These are phyloP conservation scores for Amanita rimosa DNA, from an alignment of 768 basidiomycete genomes.

Conservation along the genomic window DNA sequence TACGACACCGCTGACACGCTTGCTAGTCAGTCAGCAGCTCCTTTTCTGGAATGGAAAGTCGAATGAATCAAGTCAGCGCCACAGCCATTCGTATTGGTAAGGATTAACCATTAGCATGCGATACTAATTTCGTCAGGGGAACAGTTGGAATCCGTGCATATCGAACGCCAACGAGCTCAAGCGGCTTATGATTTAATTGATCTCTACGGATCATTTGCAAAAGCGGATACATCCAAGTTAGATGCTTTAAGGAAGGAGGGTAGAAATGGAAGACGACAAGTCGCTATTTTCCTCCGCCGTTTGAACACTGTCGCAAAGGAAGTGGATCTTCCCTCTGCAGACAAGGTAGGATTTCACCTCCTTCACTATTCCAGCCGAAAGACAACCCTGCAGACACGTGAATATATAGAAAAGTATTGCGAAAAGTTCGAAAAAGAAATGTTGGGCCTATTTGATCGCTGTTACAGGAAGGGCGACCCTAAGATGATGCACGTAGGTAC, in stretches of 20 bases:
- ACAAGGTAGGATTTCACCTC: conserved; percentile 40
- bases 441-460: conserved; percentile 89
- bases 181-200: conserved; percentile 91
- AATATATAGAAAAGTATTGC: conserved; percentile 92
- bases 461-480: conserved; percentile 94
- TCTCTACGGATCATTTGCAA: conserved; percentile 87
- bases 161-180: conserved; percentile 85
- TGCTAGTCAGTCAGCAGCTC: conserved; percentile 75
- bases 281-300: conserved; percentile 78
- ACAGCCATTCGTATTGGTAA: conserved; percentile 90
- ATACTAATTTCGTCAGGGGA: conserved; percentile 46
- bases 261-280: conserved; percentile 76
- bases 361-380: neutral
- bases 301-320: conserved; percentile 86
- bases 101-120: conserved; percentile 10
- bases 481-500: conserved; percentile 93
- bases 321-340: conserved; percentile 77
- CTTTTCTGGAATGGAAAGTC: conserved; percentile 81
- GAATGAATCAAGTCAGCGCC: conserved; percentile 87
- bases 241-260: conserved; percentile 82
- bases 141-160: conserved; percentile 89
- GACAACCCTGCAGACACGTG: conserved; percentile 50
- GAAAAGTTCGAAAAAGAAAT: conserved; percentile 99
- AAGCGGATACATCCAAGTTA: conserved; percentile 63
- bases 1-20: conserved; percentile 2